Conservation (phyloP, 352 stramenopile species). For the Globisporangium abappressorium region DNA sequence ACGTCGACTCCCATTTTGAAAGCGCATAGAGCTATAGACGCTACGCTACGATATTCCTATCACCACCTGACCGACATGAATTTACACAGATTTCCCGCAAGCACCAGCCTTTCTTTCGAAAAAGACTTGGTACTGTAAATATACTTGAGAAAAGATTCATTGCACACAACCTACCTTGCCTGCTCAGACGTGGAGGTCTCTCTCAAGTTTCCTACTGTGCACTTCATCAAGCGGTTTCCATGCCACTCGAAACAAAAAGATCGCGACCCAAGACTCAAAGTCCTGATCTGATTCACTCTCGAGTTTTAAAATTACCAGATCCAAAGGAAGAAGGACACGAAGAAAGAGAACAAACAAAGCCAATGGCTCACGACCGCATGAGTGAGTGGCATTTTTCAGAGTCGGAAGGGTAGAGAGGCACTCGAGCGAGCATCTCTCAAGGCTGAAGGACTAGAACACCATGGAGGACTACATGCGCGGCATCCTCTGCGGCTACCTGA, state of each 20-base stretch:
- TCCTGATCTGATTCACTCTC: neutral
- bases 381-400: neutral
- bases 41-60: neutral
- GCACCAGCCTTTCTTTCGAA: neutral
- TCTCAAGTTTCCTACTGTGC: too few species aligned
- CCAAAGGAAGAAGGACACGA: neutral
- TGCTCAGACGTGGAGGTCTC: too few species aligned
- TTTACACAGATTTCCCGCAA: neutral
- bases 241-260: neutral
- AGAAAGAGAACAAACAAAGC: neutral
- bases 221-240: neutral
- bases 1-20: neutral
- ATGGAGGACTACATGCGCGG: constrained; percentile 80
- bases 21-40: neutral
- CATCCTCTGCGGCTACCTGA: constrained; percentile 61
- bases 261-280: neutral
- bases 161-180: too few species aligned
- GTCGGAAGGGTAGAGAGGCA: too few species aligned
- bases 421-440: too few species aligned
- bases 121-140: neutral
- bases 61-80: neutral
- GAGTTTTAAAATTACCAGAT: neutral
- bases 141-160: too few species aligned
- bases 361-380: neutral
- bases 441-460: neutral